Conservation (phyloP, 2,329 filamentous ascomycete genomes). For the Ophiocordyceps camponoti-saundersi region DNA sequence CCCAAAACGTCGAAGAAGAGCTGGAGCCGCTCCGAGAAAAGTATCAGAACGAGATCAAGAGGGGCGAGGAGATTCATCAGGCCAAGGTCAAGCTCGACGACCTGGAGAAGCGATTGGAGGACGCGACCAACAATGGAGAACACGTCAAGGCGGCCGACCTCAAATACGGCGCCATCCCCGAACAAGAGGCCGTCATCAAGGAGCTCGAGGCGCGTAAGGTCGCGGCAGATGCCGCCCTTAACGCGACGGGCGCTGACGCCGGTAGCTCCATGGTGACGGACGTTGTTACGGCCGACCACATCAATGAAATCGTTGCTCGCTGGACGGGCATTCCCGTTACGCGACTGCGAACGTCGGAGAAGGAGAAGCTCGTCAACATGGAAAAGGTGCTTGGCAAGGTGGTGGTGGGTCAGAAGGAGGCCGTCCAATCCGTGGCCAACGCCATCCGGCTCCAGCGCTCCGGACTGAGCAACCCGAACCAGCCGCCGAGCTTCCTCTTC, state of each 20-base stretch:
- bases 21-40: constrained; percentile 82
- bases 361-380: constrained; percentile 97
- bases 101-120: constrained; percentile 79
- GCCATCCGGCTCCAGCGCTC: constrained; percentile 91
- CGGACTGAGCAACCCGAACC: constrained; percentile 86
- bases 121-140: constrained; percentile 77
- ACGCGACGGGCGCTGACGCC: constrained; percentile 33
- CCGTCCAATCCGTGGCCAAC: constrained; percentile 83
- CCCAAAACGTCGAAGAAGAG: constrained; percentile 88
- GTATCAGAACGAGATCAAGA: constrained; percentile 83
- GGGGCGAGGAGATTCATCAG: constrained; percentile 82
- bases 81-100: constrained; percentile 90
- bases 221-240: constrained; percentile 57
- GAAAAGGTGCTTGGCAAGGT: constrained; percentile 69
- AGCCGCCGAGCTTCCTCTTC: constrained; percentile 95
- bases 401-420: constrained; percentile 88
- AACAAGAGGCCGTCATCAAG: constrained; percentile 68
- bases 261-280: constrained; percentile 72
- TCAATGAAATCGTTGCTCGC: constrained; percentile 93
- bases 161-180: constrained; percentile 93
- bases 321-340: constrained; percentile 99
- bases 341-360: constrained; percentile 83
- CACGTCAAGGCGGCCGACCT: constrained; percentile 80
- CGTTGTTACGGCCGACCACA: constrained; percentile 88
- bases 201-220: constrained; percentile 67